Conservation (phyloP, 1,139 yeast species). For the Blastobotrys serpentis region DNA sequence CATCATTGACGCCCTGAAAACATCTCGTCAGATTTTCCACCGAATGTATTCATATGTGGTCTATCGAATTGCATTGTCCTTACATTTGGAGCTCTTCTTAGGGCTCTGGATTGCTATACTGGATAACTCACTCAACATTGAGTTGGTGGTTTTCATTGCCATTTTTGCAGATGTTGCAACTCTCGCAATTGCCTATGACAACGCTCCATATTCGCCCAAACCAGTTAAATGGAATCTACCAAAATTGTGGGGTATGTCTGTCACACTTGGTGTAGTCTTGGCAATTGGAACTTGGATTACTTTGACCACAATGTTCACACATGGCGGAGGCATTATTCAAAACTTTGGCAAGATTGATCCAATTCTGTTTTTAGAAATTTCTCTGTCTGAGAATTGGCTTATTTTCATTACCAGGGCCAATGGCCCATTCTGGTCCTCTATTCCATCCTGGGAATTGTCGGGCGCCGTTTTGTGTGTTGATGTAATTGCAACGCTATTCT, state of each 20-base stretch:
- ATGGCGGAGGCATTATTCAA: constrained; percentile 87
- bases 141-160: constrained; percentile 90
- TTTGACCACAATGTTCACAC: constrained; percentile 84
- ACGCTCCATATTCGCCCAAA: constrained; percentile 85
- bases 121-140: constrained; percentile 77
- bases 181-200: constrained; percentile 91
- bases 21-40: constrained; percentile 97
- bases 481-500: constrained; percentile 67
- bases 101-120: constrained; percentile 94
- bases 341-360: constrained; percentile 93
- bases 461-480: constrained; percentile 70
- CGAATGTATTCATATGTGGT: constrained; percentile 96
- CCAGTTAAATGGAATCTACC: constrained; percentile 96
- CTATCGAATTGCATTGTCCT: constrained; percentile 91
- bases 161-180: constrained; percentile 96
- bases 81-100: constrained; percentile 88
- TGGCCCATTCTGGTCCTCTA: constrained; percentile 73
- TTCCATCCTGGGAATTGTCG: constrained; percentile 72
- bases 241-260: constrained; percentile 96
- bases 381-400: constrained; percentile 94
- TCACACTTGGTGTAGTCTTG: constrained; percentile 73
- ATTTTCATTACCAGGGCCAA: constrained; percentile 89
- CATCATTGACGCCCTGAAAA: constrained; percentile 79
- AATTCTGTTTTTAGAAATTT: constrained; percentile 86
- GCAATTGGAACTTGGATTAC: constrained; percentile 93